These are phyloP conservation scores for Iodosphaeria phyllophila DNA, from an alignment of 2,329 filamentous ascomycete genomes.

Conservation along the genomic window DNA sequence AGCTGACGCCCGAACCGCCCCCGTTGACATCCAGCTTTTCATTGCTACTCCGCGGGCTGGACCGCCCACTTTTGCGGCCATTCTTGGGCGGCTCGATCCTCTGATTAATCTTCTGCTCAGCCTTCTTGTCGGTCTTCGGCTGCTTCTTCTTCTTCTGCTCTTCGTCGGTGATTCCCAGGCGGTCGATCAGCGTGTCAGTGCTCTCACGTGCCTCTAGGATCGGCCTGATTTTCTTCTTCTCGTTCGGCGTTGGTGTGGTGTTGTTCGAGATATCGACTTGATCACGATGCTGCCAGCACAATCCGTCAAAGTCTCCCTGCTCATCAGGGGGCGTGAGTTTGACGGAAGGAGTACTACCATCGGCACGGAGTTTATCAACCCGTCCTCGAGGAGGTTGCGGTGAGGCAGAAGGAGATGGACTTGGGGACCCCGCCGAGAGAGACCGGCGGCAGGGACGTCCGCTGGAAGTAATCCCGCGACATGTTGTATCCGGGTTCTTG, in stretches of 20 bases:
- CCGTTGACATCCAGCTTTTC: constrained; percentile 8
- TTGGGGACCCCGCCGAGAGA: constrained; percentile 28
- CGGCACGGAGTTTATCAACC: too few relatives aligned
- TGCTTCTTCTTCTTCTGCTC: constrained; percentile 17
- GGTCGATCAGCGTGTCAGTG: constrained; percentile 70
- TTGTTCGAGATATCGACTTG: constrained; percentile 41
- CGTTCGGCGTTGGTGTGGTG: constrained; percentile 26
- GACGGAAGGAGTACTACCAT: too few relatives aligned
- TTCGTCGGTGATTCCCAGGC: constrained; percentile 57
- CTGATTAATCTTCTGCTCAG: constrained; percentile 6
- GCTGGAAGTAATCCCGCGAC: constrained; percentile 65
- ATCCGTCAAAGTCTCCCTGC: constrained; percentile 41
- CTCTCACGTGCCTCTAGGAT: constrained; percentile 52
- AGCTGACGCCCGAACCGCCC: constrained; percentile 1
- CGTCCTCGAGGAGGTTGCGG: constrained; percentile 7
- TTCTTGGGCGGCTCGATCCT: too few relatives aligned
- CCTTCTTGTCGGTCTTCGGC: not conserved
- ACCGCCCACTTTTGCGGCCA: constrained; percentile 9
- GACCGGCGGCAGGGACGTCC: constrained; percentile 72
- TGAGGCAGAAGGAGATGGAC: constrained; percentile 12
- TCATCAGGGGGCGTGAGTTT: constrained; percentile 23
- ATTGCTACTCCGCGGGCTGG: constrained; percentile 8
- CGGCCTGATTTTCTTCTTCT: constrained; percentile 23
- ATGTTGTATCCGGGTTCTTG: constrained; percentile 67
- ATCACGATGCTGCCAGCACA: constrained; percentile 92